phyloP scores from a whole-genome alignment of 352 stramenopile species.

The Phytophthora cryptogea region DNA sequence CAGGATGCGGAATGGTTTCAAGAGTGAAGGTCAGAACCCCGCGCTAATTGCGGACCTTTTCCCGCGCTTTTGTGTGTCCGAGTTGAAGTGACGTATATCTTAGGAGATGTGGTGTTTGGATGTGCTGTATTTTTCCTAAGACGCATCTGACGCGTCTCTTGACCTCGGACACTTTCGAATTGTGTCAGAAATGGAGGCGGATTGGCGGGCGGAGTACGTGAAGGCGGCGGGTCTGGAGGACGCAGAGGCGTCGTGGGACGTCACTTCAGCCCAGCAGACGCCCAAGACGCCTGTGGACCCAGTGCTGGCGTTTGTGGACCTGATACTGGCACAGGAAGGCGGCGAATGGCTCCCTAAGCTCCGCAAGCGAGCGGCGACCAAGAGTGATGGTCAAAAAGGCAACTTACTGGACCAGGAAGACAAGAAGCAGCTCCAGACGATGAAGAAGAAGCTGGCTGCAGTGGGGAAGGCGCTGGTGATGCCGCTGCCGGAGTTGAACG shows the following conservation, averaged over 20 bases:
- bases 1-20: neutral
- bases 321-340: constrained; percentile 32
- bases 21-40: constrained; percentile 19
- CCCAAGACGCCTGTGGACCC: constrained; percentile 4
- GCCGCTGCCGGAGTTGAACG: constrained; percentile 35
- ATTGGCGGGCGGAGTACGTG: constrained; percentile 30
- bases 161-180: constrained; percentile 20
- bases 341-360: constrained; percentile 34
- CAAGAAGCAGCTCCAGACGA: constrained; percentile 17
- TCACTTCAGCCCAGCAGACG: constrained; percentile 4
- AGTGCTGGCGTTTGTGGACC: constrained; percentile 35
- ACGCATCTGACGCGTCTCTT: neutral
- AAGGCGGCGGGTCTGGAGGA: constrained; percentile 28
- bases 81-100: constrained; percentile 4
- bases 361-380: constrained; percentile 2
- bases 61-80: constrained; percentile 35
- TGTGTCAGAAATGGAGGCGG: constrained; percentile 5
- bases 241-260: neutral
- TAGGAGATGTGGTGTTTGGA: too few species aligned
- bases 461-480: constrained; percentile 34
- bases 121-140: too few species aligned
- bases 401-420: constrained; percentile 5
- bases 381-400: constrained; percentile 13
- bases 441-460: constrained; percentile 26
- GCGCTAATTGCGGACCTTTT: constrained; percentile 14